Base-by-base conservation (phyloP, 768 basidiomycete species). In the Kwoniella europaea region DNA sequence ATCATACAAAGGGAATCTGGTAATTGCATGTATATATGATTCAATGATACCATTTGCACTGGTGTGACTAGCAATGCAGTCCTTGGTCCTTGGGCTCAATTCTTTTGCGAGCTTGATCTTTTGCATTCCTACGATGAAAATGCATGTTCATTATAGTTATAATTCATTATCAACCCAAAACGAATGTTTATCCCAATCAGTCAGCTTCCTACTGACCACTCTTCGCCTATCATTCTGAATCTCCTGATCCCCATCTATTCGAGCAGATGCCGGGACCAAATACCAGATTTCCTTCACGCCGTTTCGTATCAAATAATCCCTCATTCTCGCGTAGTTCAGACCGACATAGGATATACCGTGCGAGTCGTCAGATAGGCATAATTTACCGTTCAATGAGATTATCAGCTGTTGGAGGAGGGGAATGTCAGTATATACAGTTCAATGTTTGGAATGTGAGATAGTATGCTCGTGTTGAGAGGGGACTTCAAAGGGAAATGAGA, bases 291-390 rank as follows among this genome's bases (percentile, higher is more conserved):
- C 88, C 10, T 84, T 76, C 35, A 97, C 86, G 4, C 88, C 88
- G n/a, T 87, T 79, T 2, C 84, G 84, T 57, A 85, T 84, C 35
- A 94, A 85, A 83, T 98, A 98, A 12, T 86, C 85, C 58, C 85
- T 86, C 71, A 91, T 83, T 20, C 87, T 86, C 65, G 85, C 78
- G 76, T 98, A 99, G 82, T 98, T 93, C 68, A 93, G 86, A 0
- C 94, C 94, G 65, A 98, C 94, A 10, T 89, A 89, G 41, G 89
- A 88, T 2, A 93, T 91, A 0, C 93, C 94, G 78, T 99, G 97
- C 63, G 94, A 95, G 84, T 98, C 97, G 81, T 98, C 97, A 5
- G 96, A 98, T 29, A 99, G 86, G 20, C 90, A 88, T 73, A 97
- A 88, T 24, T 89, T 88, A 2, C 95, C 97, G 10, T 87, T 88